Evolutionary conservation across 768 basidiomycete genomes (phyloP).

Genomic region (Mycena galopus): DNA sequence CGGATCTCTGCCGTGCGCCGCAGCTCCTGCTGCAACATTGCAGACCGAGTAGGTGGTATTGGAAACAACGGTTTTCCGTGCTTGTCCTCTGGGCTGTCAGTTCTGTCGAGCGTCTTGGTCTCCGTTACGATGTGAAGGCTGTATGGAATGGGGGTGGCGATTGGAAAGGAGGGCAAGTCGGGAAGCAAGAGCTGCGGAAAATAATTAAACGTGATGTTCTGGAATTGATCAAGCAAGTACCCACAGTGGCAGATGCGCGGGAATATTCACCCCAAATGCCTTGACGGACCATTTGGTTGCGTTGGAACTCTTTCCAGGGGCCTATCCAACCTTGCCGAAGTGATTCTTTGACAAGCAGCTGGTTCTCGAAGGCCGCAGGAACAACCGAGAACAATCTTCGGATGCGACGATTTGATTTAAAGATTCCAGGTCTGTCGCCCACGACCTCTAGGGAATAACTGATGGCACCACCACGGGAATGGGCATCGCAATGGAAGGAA

Average conservation of each 20-base stretch:
- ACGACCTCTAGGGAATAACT: constrained; percentile 27
- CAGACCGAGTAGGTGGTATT: not conserved
- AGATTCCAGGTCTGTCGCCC: constrained; percentile 20
- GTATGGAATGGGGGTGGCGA: constrained; percentile 23
- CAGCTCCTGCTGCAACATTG: not conserved
- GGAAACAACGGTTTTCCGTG: constrained; percentile 24
- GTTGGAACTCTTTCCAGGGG: not conserved
- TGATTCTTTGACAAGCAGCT: constrained; percentile 6
- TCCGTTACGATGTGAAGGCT: constrained; percentile 23
- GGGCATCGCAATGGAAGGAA: constrained; percentile 12
- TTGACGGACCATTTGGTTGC: not conserved
- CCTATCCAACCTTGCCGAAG: constrained; percentile 24
- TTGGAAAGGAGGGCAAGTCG: constrained; percentile 14
- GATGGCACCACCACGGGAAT: constrained; percentile 1
- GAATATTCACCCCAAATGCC: constrained; percentile 29
- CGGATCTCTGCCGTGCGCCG: not conserved
- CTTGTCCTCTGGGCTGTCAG: constrained; percentile 23
- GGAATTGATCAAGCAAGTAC: not conserved
- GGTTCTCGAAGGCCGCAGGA: constrained; percentile 3
- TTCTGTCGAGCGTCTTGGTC: constrained; percentile 2
- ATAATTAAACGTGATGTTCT: not conserved
- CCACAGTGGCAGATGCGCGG: not conserved
- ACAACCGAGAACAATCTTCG: constrained; percentile 17
- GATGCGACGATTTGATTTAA: constrained; percentile 19
- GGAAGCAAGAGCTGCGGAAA: constrained; percentile 12